Conservation (phyloP, 139 green algal species). For the Desmodesmus armatus region DNA sequence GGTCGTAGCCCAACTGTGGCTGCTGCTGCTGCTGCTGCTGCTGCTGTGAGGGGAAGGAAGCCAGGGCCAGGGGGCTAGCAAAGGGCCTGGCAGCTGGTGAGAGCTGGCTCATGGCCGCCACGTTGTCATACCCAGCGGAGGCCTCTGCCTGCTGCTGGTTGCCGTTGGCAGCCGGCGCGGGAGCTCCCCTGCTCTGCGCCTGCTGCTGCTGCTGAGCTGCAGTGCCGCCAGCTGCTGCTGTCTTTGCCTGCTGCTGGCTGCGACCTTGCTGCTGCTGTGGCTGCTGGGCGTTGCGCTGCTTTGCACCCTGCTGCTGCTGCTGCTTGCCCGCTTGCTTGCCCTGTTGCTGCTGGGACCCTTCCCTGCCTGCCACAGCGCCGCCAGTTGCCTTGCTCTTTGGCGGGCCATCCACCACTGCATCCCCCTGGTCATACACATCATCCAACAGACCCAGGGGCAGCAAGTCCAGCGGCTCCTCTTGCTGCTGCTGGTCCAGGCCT, state of each 20-base stretch:
- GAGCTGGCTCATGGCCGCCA: too few relatives aligned
- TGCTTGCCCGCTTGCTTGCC: background rate
- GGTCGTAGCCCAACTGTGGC: background rate
- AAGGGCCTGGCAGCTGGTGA: too few relatives aligned
- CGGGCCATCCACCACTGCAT: slow-evolving; percentile 18
- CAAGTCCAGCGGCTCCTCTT: slow-evolving; percentile 27
- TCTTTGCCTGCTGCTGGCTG: background rate
- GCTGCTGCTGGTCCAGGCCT: background rate
- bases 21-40: background rate
- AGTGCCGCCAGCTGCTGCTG: background rate
- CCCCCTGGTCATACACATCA: slow-evolving; percentile 41
- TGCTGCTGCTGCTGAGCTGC: slow-evolving; percentile 38
- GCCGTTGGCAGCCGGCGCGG: background rate
- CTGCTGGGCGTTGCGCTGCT: background rate
- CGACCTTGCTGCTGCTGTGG: slow-evolving; percentile 18
- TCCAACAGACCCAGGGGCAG: slow-evolving; percentile 42
- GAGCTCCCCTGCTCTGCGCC: background rate
- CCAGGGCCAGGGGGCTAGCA: too few relatives aligned
- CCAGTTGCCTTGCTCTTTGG: background rate
- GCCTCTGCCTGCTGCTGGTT: slow-evolving; percentile 20
- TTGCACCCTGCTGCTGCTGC: slow-evolving; percentile 13
- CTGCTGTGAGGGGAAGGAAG: background rate
- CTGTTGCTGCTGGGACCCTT: slow-evolving; percentile 21
- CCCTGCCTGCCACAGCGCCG: background rate
- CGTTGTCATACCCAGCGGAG: too few relatives aligned